Base-by-base conservation (phyloP, 1,139 yeast species). In the Debaryomyces singareniensis region DNA sequence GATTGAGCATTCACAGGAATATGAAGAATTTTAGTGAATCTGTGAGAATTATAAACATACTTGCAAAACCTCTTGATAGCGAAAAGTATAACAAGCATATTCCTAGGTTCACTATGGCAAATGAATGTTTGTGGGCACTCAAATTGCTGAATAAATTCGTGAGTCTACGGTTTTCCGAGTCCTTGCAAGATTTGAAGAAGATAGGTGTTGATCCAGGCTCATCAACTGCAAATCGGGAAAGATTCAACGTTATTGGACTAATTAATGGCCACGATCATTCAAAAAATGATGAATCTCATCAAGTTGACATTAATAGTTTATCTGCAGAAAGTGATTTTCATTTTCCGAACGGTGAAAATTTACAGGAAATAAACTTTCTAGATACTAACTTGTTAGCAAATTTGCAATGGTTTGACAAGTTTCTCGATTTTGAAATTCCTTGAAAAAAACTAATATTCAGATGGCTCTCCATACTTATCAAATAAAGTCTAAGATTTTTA, bases 61-160 rank as follows among this genome's bases (percentile, higher is more conserved):
- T 64, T 9, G 51, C 53, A 25, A 48, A 47, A 20, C 52, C 66
- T 4, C 55, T 64, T 4, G 61, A 64, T 2, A 42, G 53, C 18
- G 52, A 58, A 30, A 51, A 46, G 4, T 39, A 48, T 20, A 68
- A 68, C 13, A 53, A 53, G 33, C 45, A 68, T 9, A 43, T 62
- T 5, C 71, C 64, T 30, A 48, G 76, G 31, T 71, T 70, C 44
- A 66, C 62, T 28, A 78, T 78, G 85, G 75, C 71, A 7, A 61
- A 65, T 31, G 84, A 78, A 45, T 74, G 81, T 44, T 48, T 74
- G 16, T 78, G 85, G 85, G 78, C 76, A 1, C 47, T 78, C 24
- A 74, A 74, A 37, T 71, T 69, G 59, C 56, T 75, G 30, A 75
- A 73, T 41, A 71, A 71, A 35, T 64, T 75, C 40, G 51, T 74